These are phyloP conservation scores for Sutorius eximius DNA, from an alignment of 1,284 basidiomycete species.

Conservation along the genomic window DNA sequence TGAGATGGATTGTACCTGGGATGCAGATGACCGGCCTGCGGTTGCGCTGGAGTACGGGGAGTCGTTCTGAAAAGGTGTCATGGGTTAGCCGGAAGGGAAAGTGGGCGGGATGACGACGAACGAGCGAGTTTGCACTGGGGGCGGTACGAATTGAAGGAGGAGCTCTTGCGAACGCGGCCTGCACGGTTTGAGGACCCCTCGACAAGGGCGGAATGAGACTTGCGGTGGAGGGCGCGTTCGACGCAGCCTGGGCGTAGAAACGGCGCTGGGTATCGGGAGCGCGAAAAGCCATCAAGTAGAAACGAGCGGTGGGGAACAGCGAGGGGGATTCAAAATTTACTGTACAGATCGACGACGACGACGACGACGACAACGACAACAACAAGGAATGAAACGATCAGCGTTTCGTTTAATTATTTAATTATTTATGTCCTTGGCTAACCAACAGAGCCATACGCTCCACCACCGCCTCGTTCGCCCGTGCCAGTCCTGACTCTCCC, in stretches of 20 bases:
- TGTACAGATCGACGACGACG: constrained; percentile 4
- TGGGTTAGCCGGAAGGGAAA: background rate
- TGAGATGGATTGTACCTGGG: constrained; percentile 41
- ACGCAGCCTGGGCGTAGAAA: constrained; percentile 34
- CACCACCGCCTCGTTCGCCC: constrained; percentile 50
- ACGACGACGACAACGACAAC: background rate
- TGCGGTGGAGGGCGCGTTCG: constrained; percentile 51
- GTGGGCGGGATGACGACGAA: constrained; percentile 20
- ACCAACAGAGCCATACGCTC: constrained; percentile 45
- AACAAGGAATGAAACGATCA: background rate
- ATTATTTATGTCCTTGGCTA: background rate
- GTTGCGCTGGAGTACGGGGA: constrained; percentile 42
- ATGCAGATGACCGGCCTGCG: constrained; percentile 24
- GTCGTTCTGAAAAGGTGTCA: constrained; percentile 39
- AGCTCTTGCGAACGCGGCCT: constrained; percentile 47
- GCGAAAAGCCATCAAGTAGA: constrained; percentile 25
- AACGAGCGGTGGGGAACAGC: constrained; percentile 16
- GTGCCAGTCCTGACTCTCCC: constrained; percentile 36
- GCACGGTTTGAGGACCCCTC: constrained; percentile 35
- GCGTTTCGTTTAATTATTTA: background rate
- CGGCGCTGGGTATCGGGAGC: constrained; percentile 25
- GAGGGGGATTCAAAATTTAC: background rate
- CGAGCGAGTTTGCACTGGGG: constrained; percentile 45
- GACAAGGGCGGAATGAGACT: constrained; percentile 49
- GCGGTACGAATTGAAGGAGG: constrained; percentile 42